Evolutionary conservation across 768 basidiomycete species (phyloP).

Genomic region (Gelatoporia subvermispora): DNA sequence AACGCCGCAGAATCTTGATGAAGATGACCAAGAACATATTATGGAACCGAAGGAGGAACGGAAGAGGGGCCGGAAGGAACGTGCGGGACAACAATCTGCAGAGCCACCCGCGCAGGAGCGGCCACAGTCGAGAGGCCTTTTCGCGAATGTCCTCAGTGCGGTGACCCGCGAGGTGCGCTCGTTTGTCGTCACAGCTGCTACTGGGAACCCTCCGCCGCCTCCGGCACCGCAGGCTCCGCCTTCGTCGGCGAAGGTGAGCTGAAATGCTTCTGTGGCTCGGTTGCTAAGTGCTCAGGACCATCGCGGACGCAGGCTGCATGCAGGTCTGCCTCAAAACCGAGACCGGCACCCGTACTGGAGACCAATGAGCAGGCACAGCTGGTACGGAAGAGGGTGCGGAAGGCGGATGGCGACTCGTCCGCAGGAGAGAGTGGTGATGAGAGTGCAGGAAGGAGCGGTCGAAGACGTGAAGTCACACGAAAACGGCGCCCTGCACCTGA

Average conservation of each 20-base stretch:
- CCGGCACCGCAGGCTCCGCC: conserved; percentile 21
- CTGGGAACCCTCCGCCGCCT: conserved; percentile 13
- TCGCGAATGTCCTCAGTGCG: conserved; percentile 64
- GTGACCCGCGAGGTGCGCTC: conserved; percentile 68
- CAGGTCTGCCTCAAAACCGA: too few species aligned
- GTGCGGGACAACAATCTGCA: too few species aligned
- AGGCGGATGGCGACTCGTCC: background rate
- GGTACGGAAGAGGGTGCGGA: background rate
- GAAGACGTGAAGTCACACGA: too few species aligned
- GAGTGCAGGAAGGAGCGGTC: too few species aligned
- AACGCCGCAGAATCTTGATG: too few species aligned
- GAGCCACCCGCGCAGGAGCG: too few species aligned
- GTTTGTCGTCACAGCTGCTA: conserved; percentile 62
- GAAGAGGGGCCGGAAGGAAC: too few species aligned
- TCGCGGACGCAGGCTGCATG: conserved; percentile 9
- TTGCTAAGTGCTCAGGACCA: conserved; percentile 1
- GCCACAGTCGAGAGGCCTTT: conserved; percentile 29
- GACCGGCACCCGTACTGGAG: too few species aligned
- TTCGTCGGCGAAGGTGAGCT: background rate
- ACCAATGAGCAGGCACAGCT: background rate
- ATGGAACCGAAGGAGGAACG: too few species aligned
- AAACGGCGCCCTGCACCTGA: too few species aligned
- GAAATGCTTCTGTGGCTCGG: background rate
- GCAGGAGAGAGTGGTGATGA: background rate
- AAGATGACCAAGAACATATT: too few species aligned